Base-by-base conservation (phyloP, 768 basidiomycete species). In the Podaxis mareebaensis region DNA sequence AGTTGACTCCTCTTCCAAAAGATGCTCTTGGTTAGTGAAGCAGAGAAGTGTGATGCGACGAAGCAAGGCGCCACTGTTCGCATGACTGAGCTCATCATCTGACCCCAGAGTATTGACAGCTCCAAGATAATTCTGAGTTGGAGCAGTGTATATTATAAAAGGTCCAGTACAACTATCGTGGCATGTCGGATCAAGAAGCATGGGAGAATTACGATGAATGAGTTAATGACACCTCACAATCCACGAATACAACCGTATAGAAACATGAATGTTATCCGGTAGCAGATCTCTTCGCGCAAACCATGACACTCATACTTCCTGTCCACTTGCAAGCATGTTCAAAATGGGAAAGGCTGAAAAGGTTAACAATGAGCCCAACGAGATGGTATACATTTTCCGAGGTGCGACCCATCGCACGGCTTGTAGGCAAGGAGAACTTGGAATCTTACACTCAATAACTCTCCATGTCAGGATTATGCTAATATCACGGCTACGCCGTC, bases 41-140 rank as follows among this genome's bases (percentile, higher is more conserved):
- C 67, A 49, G 88, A 86, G 74, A 87, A 90, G 58, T 88, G 76
- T 36, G 85, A 86, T 59, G 81, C 83, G 0, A 83, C 77, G 8
- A 76, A 70, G 5, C 84, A 84, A 15, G 89, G 88, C 2, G 85
- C 88, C 60, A 79, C 79, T 0, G 76, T 71, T 40, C 74, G 73
- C 70, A 77, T 75, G 10, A 75, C 53, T 61, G 75, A 76, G 44
- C 75, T 74, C 38, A 71, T 67, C 71, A 75, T 76, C 67, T 83
- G 79, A 38, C 57, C 65, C 10, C 1, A 66, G 53, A 3, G 39
- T 58, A 44, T 63, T 63, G 8, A 55, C 60, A 44, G 62, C 62
- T 42, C 65, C 62, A 36, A 63, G 46, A 11, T 44, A 54, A 36
- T 57, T 55, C 10, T 58, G 52, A 28, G 44, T 63, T 11, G 65